Percentiles rank a stretch among this genome's conserved stretches.
Evolutionary conservation across 805 yeast genomes (phyloP).

Genomic region (Kuraishia piskuri): DNA sequence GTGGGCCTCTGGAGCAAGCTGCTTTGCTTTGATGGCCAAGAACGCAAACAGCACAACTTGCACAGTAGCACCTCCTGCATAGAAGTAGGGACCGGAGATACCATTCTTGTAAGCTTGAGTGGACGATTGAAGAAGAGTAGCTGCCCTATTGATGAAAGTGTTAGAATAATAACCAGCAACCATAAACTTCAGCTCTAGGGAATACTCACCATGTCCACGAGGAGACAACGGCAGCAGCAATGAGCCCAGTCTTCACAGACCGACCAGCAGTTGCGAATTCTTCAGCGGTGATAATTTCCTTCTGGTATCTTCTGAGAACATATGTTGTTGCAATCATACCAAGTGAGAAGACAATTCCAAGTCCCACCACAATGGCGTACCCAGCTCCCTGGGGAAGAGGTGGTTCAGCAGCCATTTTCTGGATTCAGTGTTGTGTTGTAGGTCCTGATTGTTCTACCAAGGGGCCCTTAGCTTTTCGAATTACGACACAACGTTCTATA

Average conservation of each 20-base stretch:
- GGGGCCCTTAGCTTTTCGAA: neutral
- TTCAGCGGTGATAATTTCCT: constrained; percentile 84
- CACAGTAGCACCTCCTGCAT: constrained; percentile 88
- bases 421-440: neutral
- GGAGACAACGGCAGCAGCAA: constrained; percentile 85
- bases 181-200: no score
- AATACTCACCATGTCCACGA: constrained; percentile 58
- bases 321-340: constrained; percentile 76
- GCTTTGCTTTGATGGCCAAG: constrained; percentile 81
- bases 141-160: constrained; percentile 13
- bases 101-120: constrained; percentile 77
- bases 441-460: neutral
- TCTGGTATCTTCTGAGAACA: constrained; percentile 67
- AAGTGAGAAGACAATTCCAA: constrained; percentile 62
- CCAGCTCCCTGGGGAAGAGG: constrained; percentile 67
- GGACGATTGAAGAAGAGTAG: constrained; percentile 65
- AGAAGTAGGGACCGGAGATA: constrained; percentile 70
- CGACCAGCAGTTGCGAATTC: constrained; percentile 93
- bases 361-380: constrained; percentile 79
- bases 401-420: constrained; percentile 4
- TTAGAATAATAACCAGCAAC: neutral
- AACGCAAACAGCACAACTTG: constrained; percentile 84
- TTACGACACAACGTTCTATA: neutral
- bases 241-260: constrained; percentile 74
- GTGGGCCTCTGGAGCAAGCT: constrained; percentile 86